A percentile compares a stretch with the other conserved stretches of the same genome.
phyloP scores from a whole-genome alignment of 2,329 filamentous ascomycete species.

The Aphanocladium album region DNA sequence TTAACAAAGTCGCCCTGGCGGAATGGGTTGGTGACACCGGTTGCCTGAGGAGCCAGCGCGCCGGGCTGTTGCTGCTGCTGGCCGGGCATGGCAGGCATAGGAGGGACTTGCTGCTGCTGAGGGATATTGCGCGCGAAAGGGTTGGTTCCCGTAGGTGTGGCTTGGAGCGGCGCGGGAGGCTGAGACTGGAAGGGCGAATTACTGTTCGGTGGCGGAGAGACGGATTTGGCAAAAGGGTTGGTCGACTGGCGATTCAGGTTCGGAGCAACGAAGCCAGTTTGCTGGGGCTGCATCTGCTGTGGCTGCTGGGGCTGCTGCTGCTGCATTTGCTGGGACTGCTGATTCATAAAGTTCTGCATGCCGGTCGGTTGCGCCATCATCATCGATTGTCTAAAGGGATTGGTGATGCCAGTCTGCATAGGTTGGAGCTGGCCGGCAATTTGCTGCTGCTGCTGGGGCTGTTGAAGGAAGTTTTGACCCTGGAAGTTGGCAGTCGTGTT shows the following conservation, averaged over 20 bases:
- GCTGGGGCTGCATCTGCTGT: neutral
- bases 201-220: conserved; percentile 21
- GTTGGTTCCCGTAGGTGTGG: conserved; percentile 53
- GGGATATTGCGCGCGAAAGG: conserved; percentile 49
- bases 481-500: conserved; percentile 49
- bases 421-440: conserved; percentile 21
- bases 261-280: conserved; percentile 26
- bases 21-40: conserved; percentile 91
- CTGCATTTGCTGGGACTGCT: conserved; percentile 12
- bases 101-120: conserved; percentile 15
- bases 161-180: conserved; percentile 36
- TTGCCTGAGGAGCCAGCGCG: conserved; percentile 66
- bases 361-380: conserved; percentile 57
- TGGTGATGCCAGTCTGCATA: conserved; percentile 52
- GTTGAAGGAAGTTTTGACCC: conserved; percentile 21
- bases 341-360: conserved; percentile 27
- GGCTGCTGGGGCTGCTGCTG: neutral
- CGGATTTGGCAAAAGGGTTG: conserved; percentile 76
- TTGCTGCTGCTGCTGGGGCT: conserved; percentile 17
- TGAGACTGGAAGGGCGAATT: conserved; percentile 42
- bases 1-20: conserved; percentile 86
- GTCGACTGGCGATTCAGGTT: conserved; percentile 61
- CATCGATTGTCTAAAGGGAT: conserved; percentile 93
- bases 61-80: conserved; percentile 34
- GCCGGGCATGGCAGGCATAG: conserved; percentile 1